These are phyloP conservation scores for Fraxinus platypoda DNA, from an alignment of 305 asterid species.

Conservation along the genomic window DNA sequence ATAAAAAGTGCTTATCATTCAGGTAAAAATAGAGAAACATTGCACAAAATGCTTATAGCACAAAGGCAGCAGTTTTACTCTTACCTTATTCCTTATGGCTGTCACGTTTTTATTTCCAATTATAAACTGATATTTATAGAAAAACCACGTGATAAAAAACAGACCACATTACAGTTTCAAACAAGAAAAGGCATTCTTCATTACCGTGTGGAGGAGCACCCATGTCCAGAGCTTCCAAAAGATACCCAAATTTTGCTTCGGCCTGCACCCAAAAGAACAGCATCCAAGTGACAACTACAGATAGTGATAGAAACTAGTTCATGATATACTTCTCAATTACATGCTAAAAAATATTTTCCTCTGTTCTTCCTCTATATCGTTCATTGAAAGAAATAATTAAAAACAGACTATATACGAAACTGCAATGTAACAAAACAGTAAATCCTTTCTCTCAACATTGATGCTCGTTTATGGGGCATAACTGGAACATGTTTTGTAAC, in stretches of 20 bases:
- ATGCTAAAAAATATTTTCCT: background rate
- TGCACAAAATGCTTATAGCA: background rate
- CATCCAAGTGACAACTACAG: background rate
- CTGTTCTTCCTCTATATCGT: background rate
- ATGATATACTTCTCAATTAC: background rate
- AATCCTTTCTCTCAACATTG: background rate
- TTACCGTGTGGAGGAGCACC: conserved; percentile 99
- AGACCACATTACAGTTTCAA: background rate
- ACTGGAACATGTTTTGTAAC: background rate
- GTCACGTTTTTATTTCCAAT: background rate
- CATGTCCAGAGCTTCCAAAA: conserved; percentile 95
- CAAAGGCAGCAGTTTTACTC: background rate
- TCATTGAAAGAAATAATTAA: background rate
- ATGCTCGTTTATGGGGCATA: background rate
- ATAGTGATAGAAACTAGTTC: background rate
- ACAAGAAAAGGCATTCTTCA: background rate
- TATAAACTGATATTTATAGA: background rate
- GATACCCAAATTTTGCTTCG: conserved; percentile 90
- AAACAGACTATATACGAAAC: background rate
- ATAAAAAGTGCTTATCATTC: background rate
- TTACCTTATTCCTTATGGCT: background rate
- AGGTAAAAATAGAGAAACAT: background rate
- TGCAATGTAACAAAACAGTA: background rate
- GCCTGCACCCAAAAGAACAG: conserved; percentile 50
- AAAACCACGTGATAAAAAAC: background rate